Conservation (phyloP, 495 filamentous ascomycete genomes). For the Thozetella sp. region DNA sequence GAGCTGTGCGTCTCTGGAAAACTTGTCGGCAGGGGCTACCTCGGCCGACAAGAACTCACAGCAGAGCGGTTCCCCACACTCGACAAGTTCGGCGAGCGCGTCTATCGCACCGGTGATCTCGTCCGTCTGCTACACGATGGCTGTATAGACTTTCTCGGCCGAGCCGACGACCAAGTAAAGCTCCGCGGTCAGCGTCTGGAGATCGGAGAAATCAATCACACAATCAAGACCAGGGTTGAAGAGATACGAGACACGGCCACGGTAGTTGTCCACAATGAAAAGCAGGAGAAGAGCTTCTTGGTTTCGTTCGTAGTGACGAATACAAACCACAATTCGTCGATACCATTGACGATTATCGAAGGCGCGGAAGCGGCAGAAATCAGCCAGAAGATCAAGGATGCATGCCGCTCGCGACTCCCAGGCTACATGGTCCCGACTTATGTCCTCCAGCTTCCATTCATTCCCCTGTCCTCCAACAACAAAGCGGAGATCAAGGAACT, state of each 20-base stretch:
- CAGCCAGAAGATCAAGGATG: conserved; percentile 38
- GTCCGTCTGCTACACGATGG: conserved; percentile 72
- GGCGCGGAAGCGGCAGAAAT: conserved; percentile 17
- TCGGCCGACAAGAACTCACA: conserved; percentile 74
- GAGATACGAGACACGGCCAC: conserved; percentile 62
- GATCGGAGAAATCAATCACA: conserved; percentile 73
- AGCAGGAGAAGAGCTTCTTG: conserved; percentile 68
- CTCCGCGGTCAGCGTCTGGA: conserved; percentile 78
- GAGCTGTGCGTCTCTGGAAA: conserved; percentile 87
- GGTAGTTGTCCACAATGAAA: conserved; percentile 54
- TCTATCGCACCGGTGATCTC: conserved; percentile 82
- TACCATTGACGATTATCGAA: conserved; percentile 18
- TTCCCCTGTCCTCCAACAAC: conserved; percentile 75
- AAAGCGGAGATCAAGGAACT: conserved; percentile 71
- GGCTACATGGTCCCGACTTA: conserved; percentile 80
- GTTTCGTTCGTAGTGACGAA: conserved; percentile 64
- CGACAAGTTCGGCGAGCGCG: conserved; percentile 43
- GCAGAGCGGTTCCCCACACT: conserved; percentile 63
- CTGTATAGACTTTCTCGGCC: conserved; percentile 72
- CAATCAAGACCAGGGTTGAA: conserved; percentile 50
- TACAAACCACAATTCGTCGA: conserved; percentile 6
- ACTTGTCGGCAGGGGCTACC: conserved; percentile 85
- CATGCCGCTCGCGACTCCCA: conserved; percentile 62
- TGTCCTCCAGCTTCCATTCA: conserved; percentile 60
- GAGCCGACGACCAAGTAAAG: conserved; percentile 81